Evolutionary conservation across 495 filamentous ascomycete genomes (phyloP).

Genomic region (Pyronema omphalodes): DNA sequence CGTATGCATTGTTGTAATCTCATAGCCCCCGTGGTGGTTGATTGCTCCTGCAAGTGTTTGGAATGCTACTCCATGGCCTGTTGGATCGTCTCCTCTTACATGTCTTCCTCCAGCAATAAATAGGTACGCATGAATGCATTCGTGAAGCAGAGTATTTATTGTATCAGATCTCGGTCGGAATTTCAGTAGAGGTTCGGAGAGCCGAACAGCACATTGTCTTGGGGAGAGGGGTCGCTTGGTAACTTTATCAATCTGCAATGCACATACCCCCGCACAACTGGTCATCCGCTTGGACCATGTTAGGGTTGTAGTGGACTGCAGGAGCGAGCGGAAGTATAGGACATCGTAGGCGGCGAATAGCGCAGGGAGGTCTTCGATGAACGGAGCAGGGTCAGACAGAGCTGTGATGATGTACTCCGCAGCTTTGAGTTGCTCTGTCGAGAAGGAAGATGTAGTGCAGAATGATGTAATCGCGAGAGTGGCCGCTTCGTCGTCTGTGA

Average conservation of each 20-base stretch:
- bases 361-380: not conserved
- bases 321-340: slow-evolving; percentile 3
- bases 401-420: not conserved
- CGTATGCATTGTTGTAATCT: slow-evolving; percentile 1
- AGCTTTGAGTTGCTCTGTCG: not conserved
- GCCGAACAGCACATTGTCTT: not conserved
- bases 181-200: slow-evolving; percentile 7
- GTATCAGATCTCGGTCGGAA: slow-evolving; percentile 3
- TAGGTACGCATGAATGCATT: slow-evolving; percentile 6
- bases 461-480: slow-evolving; percentile 3
- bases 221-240: not conserved
- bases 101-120: slow-evolving; percentile 6
- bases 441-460: not conserved
- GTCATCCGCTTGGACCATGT: slow-evolving; percentile 2
- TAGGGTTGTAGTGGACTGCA: not conserved
- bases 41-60: slow-evolving; percentile 1
- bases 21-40: slow-evolving; percentile 3
- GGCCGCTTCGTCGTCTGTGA: slow-evolving; percentile 6
- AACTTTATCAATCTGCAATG: not conserved
- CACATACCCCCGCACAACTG: not conserved
- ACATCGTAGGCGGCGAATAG: not conserved
- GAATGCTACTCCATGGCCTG: slow-evolving; percentile 4
- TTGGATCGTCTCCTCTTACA: slow-evolving; percentile 6
- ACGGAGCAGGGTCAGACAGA: not conserved
- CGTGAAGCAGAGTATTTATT: slow-evolving; percentile 5